Percentiles rank a stretch among this genome's conserved stretches.
These are phyloP conservation scores for Aspergillus carbonarius DNA, from an alignment of 2,329 filamentous ascomycete species.

Conservation along the genomic window DNA sequence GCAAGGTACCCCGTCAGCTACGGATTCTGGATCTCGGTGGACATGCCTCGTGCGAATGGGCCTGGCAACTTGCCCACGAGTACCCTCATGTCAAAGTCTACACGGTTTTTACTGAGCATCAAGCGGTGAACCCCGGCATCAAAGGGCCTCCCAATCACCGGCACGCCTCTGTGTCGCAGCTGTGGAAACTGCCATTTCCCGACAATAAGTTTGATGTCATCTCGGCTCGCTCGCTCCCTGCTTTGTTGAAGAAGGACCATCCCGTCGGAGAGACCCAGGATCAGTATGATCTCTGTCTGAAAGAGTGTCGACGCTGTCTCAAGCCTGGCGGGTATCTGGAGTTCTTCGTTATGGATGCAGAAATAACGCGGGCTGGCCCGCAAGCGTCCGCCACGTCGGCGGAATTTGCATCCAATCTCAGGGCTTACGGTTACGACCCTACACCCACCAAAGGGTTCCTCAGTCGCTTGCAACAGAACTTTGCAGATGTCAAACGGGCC, in stretches of 20 bases:
- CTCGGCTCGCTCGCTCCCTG: constrained; percentile 82
- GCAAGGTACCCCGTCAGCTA: constrained; percentile 47
- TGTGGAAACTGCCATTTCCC: constrained; percentile 81
- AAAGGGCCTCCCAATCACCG: constrained; percentile 85
- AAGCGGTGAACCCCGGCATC: constrained; percentile 71
- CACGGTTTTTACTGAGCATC: constrained; percentile 77
- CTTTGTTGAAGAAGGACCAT: constrained; percentile 68
- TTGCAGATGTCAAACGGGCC: constrained; percentile 74
- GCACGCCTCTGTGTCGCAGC: constrained; percentile 71
- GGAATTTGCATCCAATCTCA: constrained; percentile 88
- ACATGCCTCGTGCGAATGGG: constrained; percentile 86
- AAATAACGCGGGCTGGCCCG: constrained; percentile 81
- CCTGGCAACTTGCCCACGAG: constrained; percentile 85
- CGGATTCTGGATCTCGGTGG: constrained; percentile 85
- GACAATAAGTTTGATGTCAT: constrained; percentile 87
- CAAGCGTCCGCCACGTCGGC: constrained; percentile 78
- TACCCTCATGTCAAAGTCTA: constrained; percentile 84
- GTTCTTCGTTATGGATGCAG: constrained; percentile 84
- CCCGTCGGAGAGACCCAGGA: constrained; percentile 68
- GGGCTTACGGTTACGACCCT: constrained; percentile 86
- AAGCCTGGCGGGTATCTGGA: constrained; percentile 93
- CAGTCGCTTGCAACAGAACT: constrained; percentile 69
- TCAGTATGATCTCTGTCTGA: constrained; percentile 83
- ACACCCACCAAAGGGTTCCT: constrained; percentile 79
- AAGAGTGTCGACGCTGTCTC: constrained; percentile 84